phyloP scores from a whole-genome alignment of 2,329 filamentous ascomycete species.

The Calonectria pauciramosa region DNA sequence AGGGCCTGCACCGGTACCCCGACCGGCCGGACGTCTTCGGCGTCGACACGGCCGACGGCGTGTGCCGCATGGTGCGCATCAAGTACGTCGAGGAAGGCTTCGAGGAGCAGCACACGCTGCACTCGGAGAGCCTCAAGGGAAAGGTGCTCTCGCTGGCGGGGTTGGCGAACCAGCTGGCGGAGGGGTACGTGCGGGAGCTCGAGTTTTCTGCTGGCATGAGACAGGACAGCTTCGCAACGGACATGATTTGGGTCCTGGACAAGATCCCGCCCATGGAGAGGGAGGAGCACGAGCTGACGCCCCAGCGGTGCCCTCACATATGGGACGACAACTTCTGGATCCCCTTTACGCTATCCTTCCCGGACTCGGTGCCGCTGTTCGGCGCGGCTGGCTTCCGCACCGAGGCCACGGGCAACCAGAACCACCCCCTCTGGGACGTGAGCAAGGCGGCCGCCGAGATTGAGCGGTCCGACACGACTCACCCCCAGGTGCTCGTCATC shows the following conservation, averaged over 20 bases:
- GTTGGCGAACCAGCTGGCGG: constrained; percentile 52
- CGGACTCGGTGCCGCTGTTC: constrained; percentile 47
- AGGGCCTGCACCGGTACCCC: constrained; percentile 48
- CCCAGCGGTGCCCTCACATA: constrained; percentile 39
- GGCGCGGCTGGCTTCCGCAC: constrained; percentile 44
- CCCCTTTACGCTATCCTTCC: constrained; percentile 48
- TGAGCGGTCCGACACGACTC: not conserved
- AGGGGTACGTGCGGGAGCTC: constrained; percentile 48
- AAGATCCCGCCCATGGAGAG: constrained; percentile 43
- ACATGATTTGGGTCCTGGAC: constrained; percentile 53
- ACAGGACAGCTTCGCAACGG: constrained; percentile 42
- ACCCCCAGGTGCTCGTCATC: not conserved
- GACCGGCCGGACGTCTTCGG: constrained; percentile 51
- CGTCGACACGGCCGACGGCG: constrained; percentile 50
- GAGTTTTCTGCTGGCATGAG: constrained; percentile 23
- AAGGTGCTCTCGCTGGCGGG: constrained; percentile 51
- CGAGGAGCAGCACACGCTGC: constrained; percentile 42
- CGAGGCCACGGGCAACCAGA: not conserved
- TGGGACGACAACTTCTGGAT: constrained; percentile 47
- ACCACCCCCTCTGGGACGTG: constrained; percentile 2
- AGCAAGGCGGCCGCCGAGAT: not conserved
- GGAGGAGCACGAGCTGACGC: constrained; percentile 36
- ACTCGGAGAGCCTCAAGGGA: constrained; percentile 33
- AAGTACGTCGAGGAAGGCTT: constrained; percentile 53
- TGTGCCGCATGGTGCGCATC: constrained; percentile 52